Evolutionary conservation across 805 yeast genomes (phyloP), one percentile per base, ranked within the genome.

Genomic region (Sugiyamaella mastotermitis): DNA sequence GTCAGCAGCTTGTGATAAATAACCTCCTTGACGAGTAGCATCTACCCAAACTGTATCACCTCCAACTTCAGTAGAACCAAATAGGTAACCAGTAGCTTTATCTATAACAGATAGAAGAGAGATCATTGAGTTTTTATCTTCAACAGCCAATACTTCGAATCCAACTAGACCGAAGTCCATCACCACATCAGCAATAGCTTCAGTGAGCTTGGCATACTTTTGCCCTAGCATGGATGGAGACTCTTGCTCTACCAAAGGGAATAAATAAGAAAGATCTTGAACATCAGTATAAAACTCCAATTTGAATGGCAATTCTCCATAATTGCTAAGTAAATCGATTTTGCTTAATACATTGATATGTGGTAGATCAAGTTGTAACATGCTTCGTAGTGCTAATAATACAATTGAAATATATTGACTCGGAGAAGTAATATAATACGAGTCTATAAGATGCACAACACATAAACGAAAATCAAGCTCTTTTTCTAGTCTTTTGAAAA

Each of bases 21-120:
- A 61, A 41, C 8, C 83, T 78, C 27, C 88, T 80, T 55, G 83
- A 47, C 97, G 70, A 0, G 90, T 74, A 0, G 96, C 95, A 50
- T 90, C 95, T n/a, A 87, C 83, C 98, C 98, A 92, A 1, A 92
- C 78, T 0, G 90, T 76, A 55, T 92, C 99, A n/a, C 97, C 98
- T 2, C 97, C 95, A 5, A 90, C 70, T 50, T 92, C 99, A 21
- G 87, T 83, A 1, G 88, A 68, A 0, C 99, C 99, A 65, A 85
- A 86, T 49, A 83, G 72, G 56, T 92, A 92, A 0, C 99, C 99
- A 51, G 81, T 84, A 2, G 97, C 90, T 56, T 83, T 88, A 55
- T 92, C 99, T 7, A 92, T 76, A 1, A 76, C 67, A 11, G 82
- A 69, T 31, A 92, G 69, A 25, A 92, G 60, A 35, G 80, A 72